Conservation (phyloP, 768 basidiomycete species). For the Hortiboletus flavorubellus region DNA sequence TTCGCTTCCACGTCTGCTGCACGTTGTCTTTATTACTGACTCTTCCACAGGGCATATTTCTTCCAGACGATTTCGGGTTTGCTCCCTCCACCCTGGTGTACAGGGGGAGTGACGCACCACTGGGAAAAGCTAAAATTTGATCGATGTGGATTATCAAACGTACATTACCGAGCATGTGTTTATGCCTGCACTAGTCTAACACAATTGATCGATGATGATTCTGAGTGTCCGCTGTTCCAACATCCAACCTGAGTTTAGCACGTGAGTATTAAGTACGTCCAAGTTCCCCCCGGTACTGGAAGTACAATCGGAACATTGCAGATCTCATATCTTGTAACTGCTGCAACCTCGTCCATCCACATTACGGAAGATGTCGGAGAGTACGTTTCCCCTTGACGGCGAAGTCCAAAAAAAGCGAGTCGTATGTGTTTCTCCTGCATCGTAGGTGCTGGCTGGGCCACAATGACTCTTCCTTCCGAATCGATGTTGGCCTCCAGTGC, state of each 20-base stretch:
- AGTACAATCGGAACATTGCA: background rate
- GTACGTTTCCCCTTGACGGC: constrained; percentile 63
- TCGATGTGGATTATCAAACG: background rate
- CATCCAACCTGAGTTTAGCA: constrained; percentile 3
- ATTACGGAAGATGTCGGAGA: constrained; percentile 31
- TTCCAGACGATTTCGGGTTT: constrained; percentile 79
- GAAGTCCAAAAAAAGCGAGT: constrained; percentile 83
- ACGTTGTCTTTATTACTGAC: constrained; percentile 7
- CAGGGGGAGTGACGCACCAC: constrained; percentile 60
- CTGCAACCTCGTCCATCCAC: background rate
- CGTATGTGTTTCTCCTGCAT: constrained; percentile 45
- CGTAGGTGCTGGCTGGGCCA: constrained; percentile 3
- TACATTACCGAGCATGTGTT: constrained; percentile 12
- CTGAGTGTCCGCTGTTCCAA: background rate
- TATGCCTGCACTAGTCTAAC: constrained; percentile 1
- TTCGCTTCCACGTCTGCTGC: constrained; percentile 34
- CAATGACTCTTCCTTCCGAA: background rate
- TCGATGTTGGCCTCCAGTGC: constrained; percentile 51
- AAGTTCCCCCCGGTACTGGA: background rate
- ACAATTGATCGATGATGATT: background rate
- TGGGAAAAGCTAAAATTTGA: constrained; percentile 66
- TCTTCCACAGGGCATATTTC: constrained; percentile 50
- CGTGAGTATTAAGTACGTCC: constrained; percentile 14
- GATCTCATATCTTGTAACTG: background rate
- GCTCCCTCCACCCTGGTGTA: constrained; percentile 82